Base-by-base conservation (phyloP, 192 early-diverging fungal species). In the Umbelopsis sp. region DNA sequence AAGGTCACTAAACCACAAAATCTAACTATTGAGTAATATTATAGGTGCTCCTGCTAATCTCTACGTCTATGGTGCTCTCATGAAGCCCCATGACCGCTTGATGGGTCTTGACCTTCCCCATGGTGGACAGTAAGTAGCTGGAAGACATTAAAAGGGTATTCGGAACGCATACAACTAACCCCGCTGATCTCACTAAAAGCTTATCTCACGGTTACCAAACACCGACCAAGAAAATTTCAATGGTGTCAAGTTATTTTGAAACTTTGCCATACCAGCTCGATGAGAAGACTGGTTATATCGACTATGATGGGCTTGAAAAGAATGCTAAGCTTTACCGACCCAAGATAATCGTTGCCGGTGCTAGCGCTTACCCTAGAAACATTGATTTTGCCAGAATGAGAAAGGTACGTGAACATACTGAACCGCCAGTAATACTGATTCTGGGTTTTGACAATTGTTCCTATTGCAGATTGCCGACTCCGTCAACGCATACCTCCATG, bases 191-290 rank as follows among this genome's bases (percentile, higher is more conserved):
- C 41, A 22, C 51, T 48, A 4, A 44, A 22, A 92, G 91, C 71
- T 85, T 99, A 74, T 99, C 97, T 53, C 97, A 99, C 79, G 97
- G 97, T 6, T 98, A 97, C 81, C 96, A 98, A 86, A 96, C 93
- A 41, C 90, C 90, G 64, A 95, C 91, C 69, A 98, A 96, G 86
- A 98, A 98, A 81, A 96, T 99, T 73, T 97, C 96, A 22, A 88
- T 89, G 70, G 93, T 97, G 23, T 98, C 96, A 45, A 82, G 88
- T 15, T 99, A 98, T 80, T 99, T 96, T 79, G 97, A 99, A 78
- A 96, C 95, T 1, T 78, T 98, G 71, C 96, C 97, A 30, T 99
- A 99, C 81, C 92, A 94, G 66, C 85, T 95, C 51, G 80, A 96
- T 80, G 96, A 97, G 78, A 53, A 84, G 21, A 97, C 96, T 13